These are phyloP conservation scores for Athelia sp. DNA, from an alignment of 1,284 basidiomycete genomes.

Conservation along the genomic window DNA sequence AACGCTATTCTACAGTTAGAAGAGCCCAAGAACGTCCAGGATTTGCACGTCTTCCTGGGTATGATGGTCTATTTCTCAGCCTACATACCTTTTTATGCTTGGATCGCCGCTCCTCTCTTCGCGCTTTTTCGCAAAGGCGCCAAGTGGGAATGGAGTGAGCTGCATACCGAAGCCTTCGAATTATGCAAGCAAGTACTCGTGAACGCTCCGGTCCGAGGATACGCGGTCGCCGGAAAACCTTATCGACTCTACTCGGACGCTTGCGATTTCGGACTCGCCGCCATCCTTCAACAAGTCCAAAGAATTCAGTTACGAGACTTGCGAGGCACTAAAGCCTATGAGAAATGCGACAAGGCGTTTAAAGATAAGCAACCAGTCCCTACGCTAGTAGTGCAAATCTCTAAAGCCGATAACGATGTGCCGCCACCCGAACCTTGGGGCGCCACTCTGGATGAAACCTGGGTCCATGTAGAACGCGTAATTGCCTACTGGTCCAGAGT, in stretches of 20 bases:
- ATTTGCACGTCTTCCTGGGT: constrained; percentile 26
- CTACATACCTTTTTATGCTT: constrained; percentile 25
- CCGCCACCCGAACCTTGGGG: constrained; percentile 13
- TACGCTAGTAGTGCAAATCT: constrained; percentile 11
- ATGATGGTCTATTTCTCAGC: constrained; percentile 27
- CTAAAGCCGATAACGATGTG: constrained; percentile 11
- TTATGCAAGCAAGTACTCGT: constrained; percentile 19
- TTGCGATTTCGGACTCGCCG: constrained; percentile 27
- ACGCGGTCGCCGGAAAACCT: constrained; percentile 22
- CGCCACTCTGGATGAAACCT: constrained; percentile 18
- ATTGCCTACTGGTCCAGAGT: constrained; percentile 25
- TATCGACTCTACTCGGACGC: constrained; percentile 35
- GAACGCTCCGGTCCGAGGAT: constrained; percentile 23
- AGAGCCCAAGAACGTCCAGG: constrained; percentile 16
- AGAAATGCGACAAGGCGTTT: constrained; percentile 7
- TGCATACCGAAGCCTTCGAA: constrained; percentile 19
- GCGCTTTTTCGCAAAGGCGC: constrained; percentile 15
- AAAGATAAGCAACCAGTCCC: constrained; percentile 12
- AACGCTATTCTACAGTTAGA: constrained; percentile 17
- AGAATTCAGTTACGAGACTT: constrained; percentile 8
- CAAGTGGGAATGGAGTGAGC: constrained; percentile 21
- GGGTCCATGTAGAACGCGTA: constrained; percentile 22
- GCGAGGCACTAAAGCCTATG: constrained; percentile 17
- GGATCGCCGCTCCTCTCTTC: constrained; percentile 22
- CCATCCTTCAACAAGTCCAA: constrained; percentile 19